Base-by-base conservation (phyloP, 1,284 basidiomycete species). In the Boletellus dicymbophilus region DNA sequence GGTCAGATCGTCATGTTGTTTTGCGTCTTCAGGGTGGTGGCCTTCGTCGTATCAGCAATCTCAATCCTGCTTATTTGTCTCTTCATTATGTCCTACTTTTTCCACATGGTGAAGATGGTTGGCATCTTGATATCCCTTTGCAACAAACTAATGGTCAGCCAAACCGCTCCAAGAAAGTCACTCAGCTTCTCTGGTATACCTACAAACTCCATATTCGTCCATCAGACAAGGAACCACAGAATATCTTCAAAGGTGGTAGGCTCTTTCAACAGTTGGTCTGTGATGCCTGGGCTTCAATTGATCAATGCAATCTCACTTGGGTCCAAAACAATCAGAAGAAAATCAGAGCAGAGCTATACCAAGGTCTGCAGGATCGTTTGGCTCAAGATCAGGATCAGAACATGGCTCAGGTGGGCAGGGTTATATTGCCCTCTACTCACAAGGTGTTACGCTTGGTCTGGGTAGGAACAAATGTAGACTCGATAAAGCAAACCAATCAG, bases 241-340 rank as follows among this genome's bases (percentile, higher is more conserved):
- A n/a, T n/a, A n/a, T n/a, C n/a, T n/a, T n/a, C n/a, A n/a, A n/a
- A n/a, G n/a, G n/a, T n/a, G n/a, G n/a, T 0, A 58, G 65, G 0
- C 63, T 80, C 0, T 70, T 80, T 31, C 71, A 75, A 40, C 70
- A 75, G 16, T 75, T 70, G 37, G 25, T 68, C 9, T 70, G 68
- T 45, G 68, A 74, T 54, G 66, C 60, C 18, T 73, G 59, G 62
- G 70, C 71, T 2, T 60, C 59, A 0, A 56, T 61, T 26, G n/a
- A n/a, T n/a, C n/a, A n/a, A n/a, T n/a, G n/a, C n/a, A n/a, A n/a
- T 4, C 61, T 76, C 0, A 47, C 47, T 1, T 77, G 45, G 49
- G 28, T 63, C 15, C 26, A 38, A 2, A 33, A 49, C 2, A 70
- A 81, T 52, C 78, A 82, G 44, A 47, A 38, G 0, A 53, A 47